Evolutionary conservation across 352 stramenopile species (phyloP).

Genomic region (Pythium sp.): DNA sequence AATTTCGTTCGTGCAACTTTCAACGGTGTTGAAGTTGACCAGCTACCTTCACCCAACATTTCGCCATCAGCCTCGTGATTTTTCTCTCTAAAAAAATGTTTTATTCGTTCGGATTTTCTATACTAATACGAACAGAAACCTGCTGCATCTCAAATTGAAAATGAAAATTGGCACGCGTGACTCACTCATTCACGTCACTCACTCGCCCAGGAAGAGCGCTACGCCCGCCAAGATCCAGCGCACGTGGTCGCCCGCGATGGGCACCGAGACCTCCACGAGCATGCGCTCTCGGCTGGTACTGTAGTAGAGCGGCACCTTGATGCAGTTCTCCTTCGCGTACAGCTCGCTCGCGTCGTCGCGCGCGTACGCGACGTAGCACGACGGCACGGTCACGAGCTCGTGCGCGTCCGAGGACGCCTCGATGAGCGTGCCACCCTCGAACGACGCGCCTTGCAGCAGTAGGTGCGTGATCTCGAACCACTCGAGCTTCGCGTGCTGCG

Average conservation of each 20-base stretch:
- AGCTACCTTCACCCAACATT: no score
- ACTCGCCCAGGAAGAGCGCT: slow-evolving; percentile 82
- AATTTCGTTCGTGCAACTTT: no score
- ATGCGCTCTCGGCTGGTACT: slow-evolving; percentile 66
- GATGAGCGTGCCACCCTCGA: slow-evolving; percentile 73
- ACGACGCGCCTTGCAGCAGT: slow-evolving; percentile 85
- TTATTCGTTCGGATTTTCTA: no score
- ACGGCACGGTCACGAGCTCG: slow-evolving; percentile 77
- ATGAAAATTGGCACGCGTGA: not conserved
- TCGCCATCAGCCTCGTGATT: no score
- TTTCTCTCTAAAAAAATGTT: no score
- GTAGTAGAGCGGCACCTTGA: slow-evolving; percentile 85
- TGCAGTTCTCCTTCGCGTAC: slow-evolving; percentile 68
- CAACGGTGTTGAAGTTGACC: no score
- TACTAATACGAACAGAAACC: not conserved
- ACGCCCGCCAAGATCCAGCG: slow-evolving; percentile 82
- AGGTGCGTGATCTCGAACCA: slow-evolving; percentile 83
- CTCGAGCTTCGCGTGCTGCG: slow-evolving; percentile 35
- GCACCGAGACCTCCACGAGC: slow-evolving; percentile 81
- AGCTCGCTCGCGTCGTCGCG: slow-evolving; percentile 73
- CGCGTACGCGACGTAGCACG: slow-evolving; percentile 82
- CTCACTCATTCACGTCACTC: not conserved
- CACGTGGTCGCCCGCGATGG: slow-evolving; percentile 65
- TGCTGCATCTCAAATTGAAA: not conserved
- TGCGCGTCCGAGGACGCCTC: slow-evolving; percentile 80